Conservation (phyloP, 179 eudicot genomes). For the Monotropa hypopitys region DNA sequence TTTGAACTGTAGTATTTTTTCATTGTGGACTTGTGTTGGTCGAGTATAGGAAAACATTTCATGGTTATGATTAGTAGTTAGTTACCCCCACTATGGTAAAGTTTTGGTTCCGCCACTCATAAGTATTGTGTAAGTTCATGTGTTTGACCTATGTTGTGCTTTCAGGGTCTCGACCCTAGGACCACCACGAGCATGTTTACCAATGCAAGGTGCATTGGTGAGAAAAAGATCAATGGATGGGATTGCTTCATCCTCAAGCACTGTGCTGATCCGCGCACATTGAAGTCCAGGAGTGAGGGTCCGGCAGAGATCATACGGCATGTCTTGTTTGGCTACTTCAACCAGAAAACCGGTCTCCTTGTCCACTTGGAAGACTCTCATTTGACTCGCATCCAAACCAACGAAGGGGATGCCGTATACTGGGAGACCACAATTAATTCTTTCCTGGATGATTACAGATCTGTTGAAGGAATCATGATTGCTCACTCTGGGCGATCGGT, state of each 20-base stretch:
- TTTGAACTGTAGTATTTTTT: too few species aligned
- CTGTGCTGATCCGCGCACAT: slow-evolving; percentile 82
- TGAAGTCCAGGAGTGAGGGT: slow-evolving; percentile 87
- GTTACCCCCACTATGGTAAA: too few species aligned
- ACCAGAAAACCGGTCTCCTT: slow-evolving; percentile 89
- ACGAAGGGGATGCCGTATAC: slow-evolving; percentile 85
- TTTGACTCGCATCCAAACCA: slow-evolving; percentile 77
- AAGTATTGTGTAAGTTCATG: neutral
- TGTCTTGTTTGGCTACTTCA: slow-evolving; percentile 83
- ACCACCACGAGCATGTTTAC: slow-evolving; percentile 88
- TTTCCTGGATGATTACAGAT: slow-evolving; percentile 62
- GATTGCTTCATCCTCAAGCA: slow-evolving; percentile 93
- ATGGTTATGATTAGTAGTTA: too few species aligned
- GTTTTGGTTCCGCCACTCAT: too few species aligned
- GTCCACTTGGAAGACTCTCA: slow-evolving; percentile 83
- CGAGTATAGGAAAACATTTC: too few species aligned
- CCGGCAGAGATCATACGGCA: slow-evolving; percentile 95
- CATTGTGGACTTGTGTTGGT: too few species aligned
- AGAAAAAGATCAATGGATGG: slow-evolving; percentile 59
- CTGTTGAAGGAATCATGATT: slow-evolving; percentile 87
- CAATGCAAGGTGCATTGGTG: slow-evolving; percentile 76
- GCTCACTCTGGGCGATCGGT: slow-evolving; percentile 92
- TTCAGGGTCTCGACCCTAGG: slow-evolving; percentile 92
- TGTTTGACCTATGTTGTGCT: slow-evolving; percentile 5
- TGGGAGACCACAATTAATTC: slow-evolving; percentile 97